These are phyloP conservation scores for Gloeopeniophorella convolvens DNA, from an alignment of 768 basidiomycete genomes.

Conservation along the genomic window DNA sequence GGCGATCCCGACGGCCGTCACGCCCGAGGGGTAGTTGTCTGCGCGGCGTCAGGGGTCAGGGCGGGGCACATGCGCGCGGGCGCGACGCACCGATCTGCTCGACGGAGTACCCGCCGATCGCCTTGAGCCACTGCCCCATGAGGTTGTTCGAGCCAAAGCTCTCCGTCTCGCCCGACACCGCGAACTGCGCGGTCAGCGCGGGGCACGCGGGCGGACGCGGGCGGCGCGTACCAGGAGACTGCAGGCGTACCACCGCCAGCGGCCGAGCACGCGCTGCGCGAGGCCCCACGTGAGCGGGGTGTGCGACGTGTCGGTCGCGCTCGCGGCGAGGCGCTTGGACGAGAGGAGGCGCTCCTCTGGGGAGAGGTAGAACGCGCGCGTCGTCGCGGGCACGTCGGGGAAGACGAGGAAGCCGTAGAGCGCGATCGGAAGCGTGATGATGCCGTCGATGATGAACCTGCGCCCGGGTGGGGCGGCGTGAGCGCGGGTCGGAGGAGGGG, in stretches of 20 bases:
- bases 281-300: constrained; percentile 42
- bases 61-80: neutral
- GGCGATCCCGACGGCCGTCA: constrained; percentile 57
- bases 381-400: constrained; percentile 62
- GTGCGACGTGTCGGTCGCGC: constrained; percentile 35
- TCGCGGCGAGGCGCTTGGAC: constrained; percentile 42
- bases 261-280: constrained; percentile 41
- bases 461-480: no score
- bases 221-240: constrained; percentile 45
- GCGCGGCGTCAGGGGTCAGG: neutral
- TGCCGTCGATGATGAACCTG: constrained; percentile 62
- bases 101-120: constrained; percentile 53
- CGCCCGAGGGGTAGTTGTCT: constrained; percentile 57
- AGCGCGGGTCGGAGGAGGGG: neutral
- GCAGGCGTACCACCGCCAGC: constrained; percentile 66
- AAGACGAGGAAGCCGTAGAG: constrained; percentile 67
- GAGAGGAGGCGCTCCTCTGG: constrained; percentile 55
- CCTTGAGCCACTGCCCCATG: constrained; percentile 68
- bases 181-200: constrained; percentile 38
- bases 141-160: constrained; percentile 65
- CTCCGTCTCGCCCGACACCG: constrained; percentile 60
- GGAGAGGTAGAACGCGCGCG: constrained; percentile 56
- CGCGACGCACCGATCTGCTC: constrained; percentile 48
- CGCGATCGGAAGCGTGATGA: constrained; percentile 68
- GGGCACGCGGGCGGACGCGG: neutral